Conservation (phyloP, 805 yeast genomes). For the Ogataea angusta region DNA sequence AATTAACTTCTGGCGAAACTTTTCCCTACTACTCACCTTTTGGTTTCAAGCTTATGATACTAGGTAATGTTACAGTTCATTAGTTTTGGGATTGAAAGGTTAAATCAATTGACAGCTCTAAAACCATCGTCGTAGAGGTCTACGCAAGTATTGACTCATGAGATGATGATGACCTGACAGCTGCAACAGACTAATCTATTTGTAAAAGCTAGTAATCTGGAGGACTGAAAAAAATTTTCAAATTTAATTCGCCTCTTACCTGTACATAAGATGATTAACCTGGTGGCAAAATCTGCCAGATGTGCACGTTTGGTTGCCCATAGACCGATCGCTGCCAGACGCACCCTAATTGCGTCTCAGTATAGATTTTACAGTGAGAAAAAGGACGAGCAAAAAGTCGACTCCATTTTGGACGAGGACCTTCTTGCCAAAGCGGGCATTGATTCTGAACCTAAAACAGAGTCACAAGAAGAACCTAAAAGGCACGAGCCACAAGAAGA, state of each 20-base stretch:
- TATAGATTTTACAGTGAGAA: constrained; percentile 23
- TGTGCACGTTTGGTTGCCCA: constrained; percentile 2
- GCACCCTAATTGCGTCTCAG: constrained; percentile 1
- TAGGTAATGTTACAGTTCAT: constrained; percentile 25
- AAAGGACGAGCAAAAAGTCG: constrained; percentile 27
- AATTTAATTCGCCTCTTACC: constrained; percentile 1
- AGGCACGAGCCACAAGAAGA: constrained; percentile 21
- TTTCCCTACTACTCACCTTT: constrained; percentile 3
- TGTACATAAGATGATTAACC: constrained; percentile 9
- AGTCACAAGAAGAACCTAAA: constrained; percentile 10
- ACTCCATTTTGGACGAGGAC: constrained; percentile 75
- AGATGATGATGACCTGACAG: constrained; percentile 94
- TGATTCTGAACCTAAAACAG: constrained; percentile 34
- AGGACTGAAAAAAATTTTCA: constrained; percentile 6
- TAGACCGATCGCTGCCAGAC: not conserved
- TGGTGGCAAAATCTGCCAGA: constrained; percentile 8
- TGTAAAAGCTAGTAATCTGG: not conserved
- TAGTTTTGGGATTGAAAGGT: constrained; percentile 14
- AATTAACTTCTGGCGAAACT: not conserved
- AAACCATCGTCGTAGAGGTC: constrained; percentile 99
- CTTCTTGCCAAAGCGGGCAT: constrained; percentile 81
- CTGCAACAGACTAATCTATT: constrained; percentile 52
- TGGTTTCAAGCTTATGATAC: constrained; percentile 5
- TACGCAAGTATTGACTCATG: constrained; percentile 76
- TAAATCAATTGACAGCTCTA: constrained; percentile 56